Evolutionary conservation across 2,329 filamentous ascomycete genomes (phyloP), one percentile per base, ranked within the genome.

Genomic region (Stylonectria norvegica): DNA sequence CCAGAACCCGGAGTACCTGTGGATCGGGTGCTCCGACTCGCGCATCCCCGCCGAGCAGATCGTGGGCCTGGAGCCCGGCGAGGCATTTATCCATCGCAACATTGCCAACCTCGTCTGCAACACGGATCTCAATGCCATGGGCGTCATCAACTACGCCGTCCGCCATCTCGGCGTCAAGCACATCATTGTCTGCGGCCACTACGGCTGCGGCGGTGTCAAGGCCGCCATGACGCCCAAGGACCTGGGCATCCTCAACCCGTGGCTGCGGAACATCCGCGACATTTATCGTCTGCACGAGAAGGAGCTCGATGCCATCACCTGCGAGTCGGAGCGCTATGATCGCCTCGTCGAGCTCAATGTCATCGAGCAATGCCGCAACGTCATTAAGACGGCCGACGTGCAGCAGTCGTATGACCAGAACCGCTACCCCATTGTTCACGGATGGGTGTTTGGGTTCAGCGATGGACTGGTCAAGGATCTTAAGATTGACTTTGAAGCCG

Each of bases 51-150:
- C 91, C 56, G 91, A 90, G 59, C 86, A 86, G 59, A 82, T 96
- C 63, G 81, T 89, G 33, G 84, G 86, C 51, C 78, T 91, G 41
- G 75, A 85, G 59, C 87, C 89, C n/a, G 89, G 89, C 53, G 88
- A 95, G 67, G 85, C 91, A 57, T 96, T 95, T 65, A 85, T 94
- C 53, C 89, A 95, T 74, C 86, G 90, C 67, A 95, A 96, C 61
- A 95, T 95, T 65, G 89, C 89, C 68, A 95, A 95, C 72, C 76
- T 94, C 50, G 76, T 95, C 42, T 81, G 81, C 68, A 80, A 83
- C 60, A 83, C 81, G 49, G 90, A 96, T 62, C 76, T 94, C 58
- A 89, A 83, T 65, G 81, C 83, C 35, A 82, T 87, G 63, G 79
- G 79, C 62, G 89, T 95, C 56, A 87, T 95, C 66, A 83, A 93